Percentiles rank a stretch among this genome's conserved stretches.
Conservation (phyloP, 257 asterid genomes). For the Anisodus tanguticus region DNA sequence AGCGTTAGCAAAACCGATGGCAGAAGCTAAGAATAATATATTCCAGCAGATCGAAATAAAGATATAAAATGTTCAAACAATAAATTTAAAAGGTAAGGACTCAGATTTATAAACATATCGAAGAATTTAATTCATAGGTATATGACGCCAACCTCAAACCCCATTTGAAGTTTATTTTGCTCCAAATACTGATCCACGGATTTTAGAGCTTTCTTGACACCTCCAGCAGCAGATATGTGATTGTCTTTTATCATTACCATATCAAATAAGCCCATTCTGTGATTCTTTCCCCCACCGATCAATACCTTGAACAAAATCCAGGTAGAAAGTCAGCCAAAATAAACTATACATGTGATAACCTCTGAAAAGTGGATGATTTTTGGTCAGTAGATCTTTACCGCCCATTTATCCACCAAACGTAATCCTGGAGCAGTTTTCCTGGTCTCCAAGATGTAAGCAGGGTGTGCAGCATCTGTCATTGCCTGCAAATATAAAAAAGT, state of each 20-base stretch:
- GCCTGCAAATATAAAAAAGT: slow-evolving; percentile 51
- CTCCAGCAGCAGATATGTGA: slow-evolving; percentile 92
- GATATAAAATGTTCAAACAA: not conserved
- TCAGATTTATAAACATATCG: not conserved
- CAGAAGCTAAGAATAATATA: not conserved
- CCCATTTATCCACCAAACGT: slow-evolving; percentile 99
- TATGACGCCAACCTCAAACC: slow-evolving; percentile 68
- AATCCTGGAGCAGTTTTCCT: slow-evolving; percentile 97
- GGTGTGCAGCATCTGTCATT: slow-evolving; percentile 94
- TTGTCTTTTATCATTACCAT: slow-evolving; percentile 99
- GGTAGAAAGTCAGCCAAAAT: slow-evolving; percentile 6
- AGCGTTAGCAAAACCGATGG: not conserved
- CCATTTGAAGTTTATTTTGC: slow-evolving; percentile 77
- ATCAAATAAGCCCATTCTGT: slow-evolving; percentile 95
- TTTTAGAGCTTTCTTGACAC: slow-evolving; percentile 73
- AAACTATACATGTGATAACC: slow-evolving; percentile 6
- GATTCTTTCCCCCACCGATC: slow-evolving; percentile 95
- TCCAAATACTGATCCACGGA: slow-evolving; percentile 77
- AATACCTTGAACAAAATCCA: slow-evolving; percentile 57
- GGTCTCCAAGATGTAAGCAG: slow-evolving; percentile 85
- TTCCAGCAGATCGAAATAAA: not conserved
- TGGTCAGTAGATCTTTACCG: slow-evolving; percentile 69
- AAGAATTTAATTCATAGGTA: not conserved
- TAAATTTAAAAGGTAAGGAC: not conserved
- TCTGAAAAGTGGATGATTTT: slow-evolving; percentile 6